Conservation (phyloP, 2,329 filamentous ascomycete genomes). For the Nemania sp. region DNA sequence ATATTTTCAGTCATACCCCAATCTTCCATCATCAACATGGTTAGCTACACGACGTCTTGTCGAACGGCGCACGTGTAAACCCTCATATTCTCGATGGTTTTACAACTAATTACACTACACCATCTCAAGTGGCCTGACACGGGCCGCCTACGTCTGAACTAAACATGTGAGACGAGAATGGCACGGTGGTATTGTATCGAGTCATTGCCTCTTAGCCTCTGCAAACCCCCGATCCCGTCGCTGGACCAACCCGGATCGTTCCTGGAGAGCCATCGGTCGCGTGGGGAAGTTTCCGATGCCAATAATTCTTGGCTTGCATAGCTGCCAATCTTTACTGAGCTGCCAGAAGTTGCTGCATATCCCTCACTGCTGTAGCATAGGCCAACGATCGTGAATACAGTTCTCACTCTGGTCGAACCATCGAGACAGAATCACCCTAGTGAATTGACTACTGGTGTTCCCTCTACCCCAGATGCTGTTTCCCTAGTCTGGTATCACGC, state of each 20-base stretch:
- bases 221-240: constrained; percentile 6
- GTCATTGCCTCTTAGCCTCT: constrained; percentile 2
- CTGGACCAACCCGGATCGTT: constrained; percentile 16
- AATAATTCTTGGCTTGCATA: constrained; percentile 32
- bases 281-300: constrained; percentile 10
- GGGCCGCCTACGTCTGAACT: neutral
- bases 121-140: constrained; percentile 12
- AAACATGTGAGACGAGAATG: constrained; percentile 17
- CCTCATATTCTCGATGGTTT: constrained; percentile 10
- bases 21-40: neutral
- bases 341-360: constrained; percentile 15
- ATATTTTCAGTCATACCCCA: neutral
- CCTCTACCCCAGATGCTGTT: constrained; percentile 9
- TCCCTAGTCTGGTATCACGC: constrained; percentile 26
- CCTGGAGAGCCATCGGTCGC: neutral
- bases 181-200: constrained; percentile 5
- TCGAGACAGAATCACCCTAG: neutral
- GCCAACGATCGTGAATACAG: constrained; percentile 7
- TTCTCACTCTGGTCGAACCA: neutral
- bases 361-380: constrained; percentile 9
- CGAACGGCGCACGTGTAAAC: constrained; percentile 3
- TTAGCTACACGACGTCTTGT: constrained; percentile 16
- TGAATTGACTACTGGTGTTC: constrained; percentile 4
- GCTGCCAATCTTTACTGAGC: neutral
- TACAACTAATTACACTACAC: constrained; percentile 6